Evolutionary conservation across 2,329 filamentous ascomycete genomes (phyloP).

Genomic region (Cephalotrichum gorgonifer): DNA sequence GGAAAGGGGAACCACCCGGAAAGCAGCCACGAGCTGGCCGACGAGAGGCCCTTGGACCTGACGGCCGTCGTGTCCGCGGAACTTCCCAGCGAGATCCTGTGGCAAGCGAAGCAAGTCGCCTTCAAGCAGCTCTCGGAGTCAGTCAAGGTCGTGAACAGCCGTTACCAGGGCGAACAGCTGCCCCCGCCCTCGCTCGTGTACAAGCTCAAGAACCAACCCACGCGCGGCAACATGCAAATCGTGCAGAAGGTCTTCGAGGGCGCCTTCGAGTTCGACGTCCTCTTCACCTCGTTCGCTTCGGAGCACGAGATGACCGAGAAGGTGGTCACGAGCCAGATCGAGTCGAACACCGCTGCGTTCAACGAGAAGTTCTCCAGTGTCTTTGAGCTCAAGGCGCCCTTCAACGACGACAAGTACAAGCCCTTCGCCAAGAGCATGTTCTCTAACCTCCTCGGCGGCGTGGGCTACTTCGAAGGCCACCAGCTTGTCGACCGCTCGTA

Average conservation of each 20-base stretch:
- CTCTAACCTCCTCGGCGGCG: constrained; percentile 85
- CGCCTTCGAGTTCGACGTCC: constrained; percentile 82
- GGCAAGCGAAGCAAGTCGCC: constrained; percentile 66
- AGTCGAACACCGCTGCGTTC: constrained; percentile 57
- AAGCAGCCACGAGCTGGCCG: constrained; percentile 56
- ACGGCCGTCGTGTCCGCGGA: constrained; percentile 66
- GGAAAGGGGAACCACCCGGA: constrained; percentile 52
- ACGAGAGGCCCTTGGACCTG: constrained; percentile 61
- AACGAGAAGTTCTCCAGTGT: constrained; percentile 62
- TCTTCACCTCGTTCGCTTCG: constrained; percentile 74
- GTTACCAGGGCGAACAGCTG: constrained; percentile 49
- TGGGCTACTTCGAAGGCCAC: constrained; percentile 90
- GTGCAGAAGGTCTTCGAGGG: constrained; percentile 89
- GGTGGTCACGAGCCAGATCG: constrained; percentile 61
- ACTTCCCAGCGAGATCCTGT: constrained; percentile 58
- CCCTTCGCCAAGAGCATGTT: constrained; percentile 83
- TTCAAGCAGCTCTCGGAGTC: constrained; percentile 43
- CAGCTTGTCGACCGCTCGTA: constrained; percentile 84
- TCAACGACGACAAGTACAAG: constrained; percentile 60
- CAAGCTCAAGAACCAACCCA: constrained; percentile 60
- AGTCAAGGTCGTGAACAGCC: constrained; percentile 37
- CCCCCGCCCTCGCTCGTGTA: constrained; percentile 82
- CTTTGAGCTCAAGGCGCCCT: constrained; percentile 61
- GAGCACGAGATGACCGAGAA: constrained; percentile 42
- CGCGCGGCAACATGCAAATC: constrained; percentile 70